phyloP scores from a whole-genome alignment of 495 filamentous ascomycete species.

The Penicillium lagena region DNA sequence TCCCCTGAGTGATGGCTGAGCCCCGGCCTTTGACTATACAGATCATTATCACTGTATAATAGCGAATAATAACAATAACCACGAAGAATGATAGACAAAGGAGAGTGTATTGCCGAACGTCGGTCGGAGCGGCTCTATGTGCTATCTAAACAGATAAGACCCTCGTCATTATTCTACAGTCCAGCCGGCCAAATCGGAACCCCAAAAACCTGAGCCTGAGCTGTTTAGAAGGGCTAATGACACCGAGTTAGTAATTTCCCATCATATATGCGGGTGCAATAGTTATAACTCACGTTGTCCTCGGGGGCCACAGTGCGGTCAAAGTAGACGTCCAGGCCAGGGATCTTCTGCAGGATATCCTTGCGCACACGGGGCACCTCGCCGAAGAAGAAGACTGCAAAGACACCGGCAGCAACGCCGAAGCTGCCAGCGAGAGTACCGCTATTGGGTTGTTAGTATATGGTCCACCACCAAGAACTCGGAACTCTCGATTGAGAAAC shows the following conservation, averaged over 20 bases:
- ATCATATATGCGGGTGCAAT: too few relatives aligned
- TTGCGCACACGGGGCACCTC: conserved; percentile 61
- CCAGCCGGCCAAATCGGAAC: not conserved
- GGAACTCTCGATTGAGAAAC: not conserved
- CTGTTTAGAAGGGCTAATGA: conserved; percentile 36
- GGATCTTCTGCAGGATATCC: conserved; percentile 60
- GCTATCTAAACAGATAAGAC: conserved; percentile 24
- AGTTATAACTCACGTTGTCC: conserved; percentile 49
- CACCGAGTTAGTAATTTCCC: conserved; percentile 10
- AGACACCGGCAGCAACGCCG: conserved; percentile 53
- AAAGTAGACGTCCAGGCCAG: conserved; percentile 53
- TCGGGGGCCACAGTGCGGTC: conserved; percentile 53
- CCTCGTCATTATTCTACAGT: conserved; percentile 23
- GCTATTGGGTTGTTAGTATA: conserved; percentile 25
- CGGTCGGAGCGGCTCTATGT: conserved; percentile 24
- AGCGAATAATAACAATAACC: too few relatives aligned
- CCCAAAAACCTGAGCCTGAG: conserved; percentile 3
- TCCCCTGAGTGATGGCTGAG: too few relatives aligned
- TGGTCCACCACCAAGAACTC: too few relatives aligned
- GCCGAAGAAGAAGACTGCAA: conserved; percentile 65
- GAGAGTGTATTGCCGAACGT: not conserved
- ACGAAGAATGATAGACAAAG: too few relatives aligned
- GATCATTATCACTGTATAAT: too few relatives aligned
- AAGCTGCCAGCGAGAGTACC: conserved; percentile 49
- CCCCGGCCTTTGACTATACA: too few relatives aligned